phyloP scores from a whole-genome alignment of 176 grass and related monocot species.

The Calamus simplicifolius region DNA sequence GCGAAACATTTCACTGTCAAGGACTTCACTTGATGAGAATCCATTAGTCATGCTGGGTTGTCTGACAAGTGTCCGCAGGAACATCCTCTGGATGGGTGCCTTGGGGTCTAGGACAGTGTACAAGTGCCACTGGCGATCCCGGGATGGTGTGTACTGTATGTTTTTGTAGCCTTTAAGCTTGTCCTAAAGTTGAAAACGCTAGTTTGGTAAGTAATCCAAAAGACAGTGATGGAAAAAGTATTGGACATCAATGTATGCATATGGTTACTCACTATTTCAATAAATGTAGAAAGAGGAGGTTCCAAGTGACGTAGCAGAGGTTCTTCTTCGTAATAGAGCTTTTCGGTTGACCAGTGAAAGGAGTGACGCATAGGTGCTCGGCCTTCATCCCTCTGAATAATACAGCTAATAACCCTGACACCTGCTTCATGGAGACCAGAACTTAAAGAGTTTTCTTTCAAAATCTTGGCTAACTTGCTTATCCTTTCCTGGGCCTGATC shows the following conservation, averaged over 20 bases:
- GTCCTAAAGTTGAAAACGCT: slow-evolving; percentile 33
- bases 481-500: slow-evolving; percentile 98
- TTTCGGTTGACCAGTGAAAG: slow-evolving; percentile 81
- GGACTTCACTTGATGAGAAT: slow-evolving; percentile 45
- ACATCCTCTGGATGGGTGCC: slow-evolving; percentile 67
- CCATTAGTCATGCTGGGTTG: slow-evolving; percentile 53
- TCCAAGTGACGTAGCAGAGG: slow-evolving; percentile 93
- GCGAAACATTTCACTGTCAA: slow-evolving; percentile 48
- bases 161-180: slow-evolving; percentile 84
- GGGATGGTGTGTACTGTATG: slow-evolving; percentile 87
- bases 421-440: slow-evolving; percentile 64
- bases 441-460: slow-evolving; percentile 73
- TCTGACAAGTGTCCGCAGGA: slow-evolving; percentile 89
- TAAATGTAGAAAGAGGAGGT: slow-evolving; percentile 87
- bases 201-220: no score
- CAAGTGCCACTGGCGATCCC: slow-evolving; percentile 95
- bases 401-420: slow-evolving; percentile 76
- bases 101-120: slow-evolving; percentile 73
- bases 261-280: slow-evolving; percentile 70
- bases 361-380: slow-evolving; percentile 94
- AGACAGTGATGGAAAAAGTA: no score
- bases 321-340: slow-evolving; percentile 86
- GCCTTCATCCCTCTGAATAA: slow-evolving; percentile 99
- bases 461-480: slow-evolving; percentile 86
- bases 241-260: slow-evolving; percentile 11